Percentiles rank a stretch among this genome's conserved stretches.
phyloP scores from a whole-genome alignment of 305 asterid genomes.

The Caryopteris hybrid region DNA sequence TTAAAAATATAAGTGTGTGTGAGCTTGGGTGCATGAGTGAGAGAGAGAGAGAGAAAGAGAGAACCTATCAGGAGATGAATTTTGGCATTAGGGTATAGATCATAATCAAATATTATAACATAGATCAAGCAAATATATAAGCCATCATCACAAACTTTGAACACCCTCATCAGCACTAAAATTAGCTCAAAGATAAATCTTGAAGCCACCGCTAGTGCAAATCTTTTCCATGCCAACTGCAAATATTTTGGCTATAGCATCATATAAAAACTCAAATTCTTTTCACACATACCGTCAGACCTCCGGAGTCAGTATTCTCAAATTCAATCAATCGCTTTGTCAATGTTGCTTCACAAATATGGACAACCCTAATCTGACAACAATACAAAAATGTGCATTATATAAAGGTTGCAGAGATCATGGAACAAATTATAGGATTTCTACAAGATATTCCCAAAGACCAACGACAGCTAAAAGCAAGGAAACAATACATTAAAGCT shows the following conservation, averaged over 20 bases:
- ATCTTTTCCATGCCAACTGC: slow-evolving; percentile 1
- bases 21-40: not conserved
- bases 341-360: slow-evolving; percentile 85
- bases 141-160: not conserved
- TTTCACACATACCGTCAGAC: slow-evolving; percentile 63
- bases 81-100: not conserved
- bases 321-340: slow-evolving; percentile 86
- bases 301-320: slow-evolving; percentile 82
- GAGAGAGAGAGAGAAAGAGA: not conserved
- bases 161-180: not conserved
- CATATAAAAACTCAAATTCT: not conserved
- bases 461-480: not conserved
- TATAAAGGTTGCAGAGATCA: slow-evolving; percentile 2
- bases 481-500: not conserved
- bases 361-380: slow-evolving; percentile 72
- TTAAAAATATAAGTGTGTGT: not conserved
- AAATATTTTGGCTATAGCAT: slow-evolving; percentile 2
- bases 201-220: not conserved
- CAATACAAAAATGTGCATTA: slow-evolving; percentile 9
- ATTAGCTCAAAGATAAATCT: not conserved
- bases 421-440: not conserved
- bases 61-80: not conserved
- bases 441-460: slow-evolving; percentile 7
- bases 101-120: not conserved
- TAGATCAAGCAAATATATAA: not conserved